A percentile compares a stretch with the other conserved stretches of the same genome.
These are phyloP conservation scores for Trametes hirsuta DNA, from an alignment of 1,284 basidiomycete genomes.

Conservation along the genomic window DNA sequence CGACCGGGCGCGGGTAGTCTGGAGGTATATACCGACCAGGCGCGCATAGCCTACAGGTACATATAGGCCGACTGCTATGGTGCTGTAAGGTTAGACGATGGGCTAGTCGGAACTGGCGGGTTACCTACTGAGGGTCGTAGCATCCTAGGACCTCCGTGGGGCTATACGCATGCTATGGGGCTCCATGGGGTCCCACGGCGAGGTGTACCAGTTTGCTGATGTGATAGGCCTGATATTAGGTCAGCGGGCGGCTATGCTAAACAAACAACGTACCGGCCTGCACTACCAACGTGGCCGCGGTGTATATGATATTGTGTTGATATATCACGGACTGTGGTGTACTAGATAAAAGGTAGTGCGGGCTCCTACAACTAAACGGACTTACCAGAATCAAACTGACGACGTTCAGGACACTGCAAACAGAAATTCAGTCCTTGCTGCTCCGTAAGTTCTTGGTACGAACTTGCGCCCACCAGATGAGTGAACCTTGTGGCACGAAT, in stretches of 20 bases:
- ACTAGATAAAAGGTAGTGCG: neutral
- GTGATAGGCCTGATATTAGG: neutral
- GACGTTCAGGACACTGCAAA: neutral
- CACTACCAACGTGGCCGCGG: neutral
- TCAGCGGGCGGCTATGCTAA: neutral
- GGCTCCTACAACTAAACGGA: neutral
- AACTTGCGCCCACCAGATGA: neutral
- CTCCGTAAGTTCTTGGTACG: neutral
- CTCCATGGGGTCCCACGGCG: no score
- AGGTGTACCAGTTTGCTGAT: no score
- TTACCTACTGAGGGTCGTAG: no score
- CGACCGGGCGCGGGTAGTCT: no score
- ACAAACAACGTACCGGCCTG: neutral
- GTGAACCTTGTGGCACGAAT: neutral
- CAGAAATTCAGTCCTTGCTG: neutral
- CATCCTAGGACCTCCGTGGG: no score
- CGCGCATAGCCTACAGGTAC: no score
- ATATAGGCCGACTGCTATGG: no score
- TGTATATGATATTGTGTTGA: neutral
- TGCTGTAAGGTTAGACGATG: no score
- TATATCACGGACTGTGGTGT: neutral
- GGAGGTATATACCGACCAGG: no score
- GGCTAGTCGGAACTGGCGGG: no score
- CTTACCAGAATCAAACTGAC: slow-evolving; percentile 1
- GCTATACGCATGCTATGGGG: no score